These are phyloP conservation scores for Scutellaria barbata DNA, from an alignment of 257 asterid genomes.

Conservation along the genomic window DNA sequence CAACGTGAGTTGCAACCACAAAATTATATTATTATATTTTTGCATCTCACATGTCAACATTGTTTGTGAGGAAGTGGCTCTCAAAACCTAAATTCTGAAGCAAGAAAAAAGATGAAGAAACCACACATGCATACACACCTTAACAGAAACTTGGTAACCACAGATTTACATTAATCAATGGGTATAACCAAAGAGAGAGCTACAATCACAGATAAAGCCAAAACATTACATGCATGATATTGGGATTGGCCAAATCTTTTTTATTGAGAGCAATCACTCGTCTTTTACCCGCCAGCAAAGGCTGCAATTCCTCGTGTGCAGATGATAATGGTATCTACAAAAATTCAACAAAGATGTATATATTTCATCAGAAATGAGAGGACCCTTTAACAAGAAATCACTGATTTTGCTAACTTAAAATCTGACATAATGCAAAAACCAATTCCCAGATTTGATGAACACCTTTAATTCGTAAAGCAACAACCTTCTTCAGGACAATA, in stretches of 20 bases:
- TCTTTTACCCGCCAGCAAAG: conserved; percentile 70
- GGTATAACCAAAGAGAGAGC: not conserved
- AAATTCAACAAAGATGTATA: conserved; percentile 10
- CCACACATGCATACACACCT: not conserved
- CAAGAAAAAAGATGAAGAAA: not conserved
- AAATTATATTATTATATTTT: not conserved
- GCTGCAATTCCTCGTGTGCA: conserved; percentile 80
- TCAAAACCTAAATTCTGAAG: not conserved
- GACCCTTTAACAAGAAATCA: not conserved
- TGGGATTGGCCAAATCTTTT: conserved; percentile 94
- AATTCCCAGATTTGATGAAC: not conserved
- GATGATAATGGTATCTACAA: conserved; percentile 87
- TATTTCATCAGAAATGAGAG: not conserved
- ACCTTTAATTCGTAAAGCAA: not conserved
- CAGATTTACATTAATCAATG: too few species aligned
- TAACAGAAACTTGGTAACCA: not conserved
- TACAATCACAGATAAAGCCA: conserved; percentile 2
- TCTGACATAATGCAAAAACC: not conserved
- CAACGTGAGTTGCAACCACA: not conserved
- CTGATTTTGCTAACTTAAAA: not conserved
- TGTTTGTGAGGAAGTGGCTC: conserved; percentile 12
- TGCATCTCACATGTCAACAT: not conserved
- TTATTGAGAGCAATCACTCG: conserved; percentile 86
- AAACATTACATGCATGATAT: conserved; percentile 74
- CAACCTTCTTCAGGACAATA: not conserved